These are phyloP conservation scores for Pilatotrama ljubarskyi DNA, from an alignment of 768 basidiomycete genomes.

Conservation along the genomic window DNA sequence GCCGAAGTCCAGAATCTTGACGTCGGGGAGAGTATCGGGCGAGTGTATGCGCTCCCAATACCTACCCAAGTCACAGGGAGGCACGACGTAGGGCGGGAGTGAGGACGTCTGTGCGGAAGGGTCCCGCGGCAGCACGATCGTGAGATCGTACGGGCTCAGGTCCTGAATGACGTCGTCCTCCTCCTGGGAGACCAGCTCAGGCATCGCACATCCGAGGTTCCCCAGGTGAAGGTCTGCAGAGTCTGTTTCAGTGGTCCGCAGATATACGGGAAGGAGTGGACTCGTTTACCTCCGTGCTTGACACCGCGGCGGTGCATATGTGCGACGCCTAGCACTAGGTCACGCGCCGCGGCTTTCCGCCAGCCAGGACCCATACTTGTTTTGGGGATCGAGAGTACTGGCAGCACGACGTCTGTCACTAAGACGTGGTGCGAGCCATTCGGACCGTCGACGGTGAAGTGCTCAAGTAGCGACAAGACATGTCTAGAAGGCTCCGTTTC, in stretches of 20 bases:
- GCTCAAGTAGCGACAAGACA: constrained; percentile 39
- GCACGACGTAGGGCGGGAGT: neutral
- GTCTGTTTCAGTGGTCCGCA: constrained; percentile 23
- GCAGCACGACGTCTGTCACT: constrained; percentile 48
- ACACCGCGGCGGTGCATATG: constrained; percentile 36
- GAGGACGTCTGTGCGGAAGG: neutral
- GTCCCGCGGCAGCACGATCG: neutral
- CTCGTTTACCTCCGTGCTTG: constrained; percentile 39
- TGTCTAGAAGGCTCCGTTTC: neutral
- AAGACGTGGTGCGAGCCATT: constrained; percentile 54
- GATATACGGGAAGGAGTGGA: neutral
- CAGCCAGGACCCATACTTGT: constrained; percentile 31
- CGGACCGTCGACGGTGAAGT: constrained; percentile 48
- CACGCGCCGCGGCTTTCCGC: constrained; percentile 19
- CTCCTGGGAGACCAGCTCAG: neutral
- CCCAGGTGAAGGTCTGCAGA: constrained; percentile 28
- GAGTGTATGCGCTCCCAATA: neutral
- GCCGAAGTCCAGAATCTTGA: neutral
- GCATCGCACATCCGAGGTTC: neutral
- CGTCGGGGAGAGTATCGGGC: neutral
- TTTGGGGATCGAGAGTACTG: constrained; percentile 36
- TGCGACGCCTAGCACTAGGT: neutral
- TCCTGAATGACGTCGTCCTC: constrained; percentile 1
- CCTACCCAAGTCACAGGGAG: neutral
- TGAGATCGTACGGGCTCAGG: neutral